Percentiles rank a stretch among this genome's conserved stretches.
Conservation (phyloP, 352 stramenopile species). For the Pythium scleroteichum region DNA sequence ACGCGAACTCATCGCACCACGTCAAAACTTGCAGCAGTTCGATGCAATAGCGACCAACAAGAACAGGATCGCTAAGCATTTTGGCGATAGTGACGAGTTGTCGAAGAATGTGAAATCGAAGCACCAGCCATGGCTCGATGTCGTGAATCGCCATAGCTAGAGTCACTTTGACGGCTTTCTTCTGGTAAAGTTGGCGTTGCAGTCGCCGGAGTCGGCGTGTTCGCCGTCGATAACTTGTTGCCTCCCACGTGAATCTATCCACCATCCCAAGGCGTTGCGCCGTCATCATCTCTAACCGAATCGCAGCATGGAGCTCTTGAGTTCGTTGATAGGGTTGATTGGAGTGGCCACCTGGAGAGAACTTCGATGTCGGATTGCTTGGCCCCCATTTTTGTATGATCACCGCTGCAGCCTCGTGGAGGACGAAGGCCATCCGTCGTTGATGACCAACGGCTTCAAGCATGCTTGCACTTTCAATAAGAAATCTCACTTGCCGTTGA, state of each 20-base stretch:
- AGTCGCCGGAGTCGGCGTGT: constrained; percentile 25
- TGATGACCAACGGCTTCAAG: constrained; percentile 63
- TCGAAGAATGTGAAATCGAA: constrained; percentile 77
- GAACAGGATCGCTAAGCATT: constrained; percentile 48
- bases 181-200: constrained; percentile 8
- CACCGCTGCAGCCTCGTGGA: constrained; percentile 60
- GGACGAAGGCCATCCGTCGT: constrained; percentile 63
- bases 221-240: constrained; percentile 41
- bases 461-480: constrained; percentile 65
- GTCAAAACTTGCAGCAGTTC: constrained; percentile 65
- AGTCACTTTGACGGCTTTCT: constrained; percentile 15
- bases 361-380: constrained; percentile 1
- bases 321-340: constrained; percentile 30
- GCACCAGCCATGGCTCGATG: constrained; percentile 57
- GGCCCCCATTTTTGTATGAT: constrained; percentile 23
- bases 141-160: constrained; percentile 13
- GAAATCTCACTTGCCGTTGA: constrained; percentile 64
- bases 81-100: constrained; percentile 71
- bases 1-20: constrained; percentile 52
- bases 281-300: constrained; percentile 57
- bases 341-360: constrained; percentile 14
- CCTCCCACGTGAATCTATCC: constrained; percentile 39
- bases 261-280: constrained; percentile 52
- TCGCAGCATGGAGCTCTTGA: constrained; percentile 57
- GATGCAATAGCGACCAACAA: constrained; percentile 59